Evolutionary conservation across 2,329 filamentous ascomycete genomes (phyloP).

Genomic region (Colletotrichum euphorbiae): DNA sequence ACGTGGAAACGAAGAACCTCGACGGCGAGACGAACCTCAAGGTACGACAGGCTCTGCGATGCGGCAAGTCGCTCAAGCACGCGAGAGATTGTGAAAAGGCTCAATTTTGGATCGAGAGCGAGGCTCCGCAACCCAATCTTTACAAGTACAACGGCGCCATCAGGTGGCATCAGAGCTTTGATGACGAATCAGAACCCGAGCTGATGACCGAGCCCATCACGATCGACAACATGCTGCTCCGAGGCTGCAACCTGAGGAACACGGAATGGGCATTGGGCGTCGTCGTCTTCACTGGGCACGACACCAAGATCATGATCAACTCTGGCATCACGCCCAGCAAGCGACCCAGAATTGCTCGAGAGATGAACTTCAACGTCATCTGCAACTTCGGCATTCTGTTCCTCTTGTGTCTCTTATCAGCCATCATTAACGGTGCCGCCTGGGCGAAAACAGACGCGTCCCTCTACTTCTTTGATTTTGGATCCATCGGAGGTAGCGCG

Average conservation of each 20-base stretch:
- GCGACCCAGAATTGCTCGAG: constrained; percentile 88
- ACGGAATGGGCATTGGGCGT: constrained; percentile 96
- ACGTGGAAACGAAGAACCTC: constrained; percentile 97
- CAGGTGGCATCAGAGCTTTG: constrained; percentile 83
- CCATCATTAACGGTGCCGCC: constrained; percentile 83
- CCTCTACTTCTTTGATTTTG: constrained; percentile 84
- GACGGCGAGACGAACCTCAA: constrained; percentile 99
- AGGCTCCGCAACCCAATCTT: constrained; percentile 90
- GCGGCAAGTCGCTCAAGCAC: constrained; percentile 84
- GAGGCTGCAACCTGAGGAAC: constrained; percentile 93
- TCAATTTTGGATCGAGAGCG: constrained; percentile 89
- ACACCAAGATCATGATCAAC: constrained; percentile 99
- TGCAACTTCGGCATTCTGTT: constrained; percentile 95
- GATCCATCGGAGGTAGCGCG: constrained; percentile 80
- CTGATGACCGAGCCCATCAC: constrained; percentile 93
- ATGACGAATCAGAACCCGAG: constrained; percentile 69
- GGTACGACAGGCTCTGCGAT: constrained; percentile 89
- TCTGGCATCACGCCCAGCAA: constrained; percentile 95
- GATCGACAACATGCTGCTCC: constrained; percentile 94
- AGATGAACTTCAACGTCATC: constrained; percentile 96
- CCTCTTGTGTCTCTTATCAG: constrained; percentile 87
- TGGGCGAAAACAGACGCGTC: constrained; percentile 84
- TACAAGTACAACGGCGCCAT: constrained; percentile 95
- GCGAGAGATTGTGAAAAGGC: constrained; percentile 92
- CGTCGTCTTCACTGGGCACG: constrained; percentile 92